Evolutionary conservation across 495 filamentous ascomycete species (phyloP), one percentile per base, ranked within the genome.

Genomic region (Xylaria venustula): DNA sequence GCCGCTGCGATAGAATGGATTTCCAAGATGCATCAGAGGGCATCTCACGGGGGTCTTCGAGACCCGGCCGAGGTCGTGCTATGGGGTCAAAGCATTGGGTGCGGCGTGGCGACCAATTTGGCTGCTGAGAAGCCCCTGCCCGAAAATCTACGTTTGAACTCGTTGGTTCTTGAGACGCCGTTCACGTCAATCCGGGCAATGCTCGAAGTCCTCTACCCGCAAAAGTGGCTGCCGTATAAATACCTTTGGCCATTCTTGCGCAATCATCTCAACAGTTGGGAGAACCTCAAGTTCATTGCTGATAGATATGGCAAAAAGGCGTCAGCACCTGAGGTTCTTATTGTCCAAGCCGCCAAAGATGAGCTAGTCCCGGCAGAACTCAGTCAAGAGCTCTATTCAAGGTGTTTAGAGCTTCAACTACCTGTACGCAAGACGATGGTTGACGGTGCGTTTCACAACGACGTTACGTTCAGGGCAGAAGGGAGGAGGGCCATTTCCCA

Each of bases 1-100:
- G 74, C 80, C 47, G 87, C 87, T 7, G 82, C 86, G 42, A 71
- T 88, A 47, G 60, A 73, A n/a, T 85, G 81, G 77, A 81, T 84
- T 36, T 47, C 58, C 64, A 55, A 61, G 63, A 34, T 54, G 60
- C 44, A 54, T 36, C 57, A 36, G 17, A 37, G 49, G 23, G 48
- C 57, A 2, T 45, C 17, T 25, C 50, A 17, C 3, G 17, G 19
- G 7, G 49, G 49, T 59, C 53, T 69, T 64, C 53, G 58, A 48
- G 32, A 65, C 69, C 41, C 65, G 46, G 71, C 79, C 3, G 74
- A 79, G 26, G 40, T 91, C 11, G 66, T 93, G 0, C 67, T 94
- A n/a, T 94, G 90, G 90, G 90, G 90, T 0, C 90, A 94, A 64
- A 89, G 85, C 59, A 86, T 93, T 20, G 91, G 91, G 4, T 82